Evolutionary conservation across 2,329 filamentous ascomycete species (phyloP), one percentile per base, ranked within the genome.

Genomic region (Microdochium nivale): DNA sequence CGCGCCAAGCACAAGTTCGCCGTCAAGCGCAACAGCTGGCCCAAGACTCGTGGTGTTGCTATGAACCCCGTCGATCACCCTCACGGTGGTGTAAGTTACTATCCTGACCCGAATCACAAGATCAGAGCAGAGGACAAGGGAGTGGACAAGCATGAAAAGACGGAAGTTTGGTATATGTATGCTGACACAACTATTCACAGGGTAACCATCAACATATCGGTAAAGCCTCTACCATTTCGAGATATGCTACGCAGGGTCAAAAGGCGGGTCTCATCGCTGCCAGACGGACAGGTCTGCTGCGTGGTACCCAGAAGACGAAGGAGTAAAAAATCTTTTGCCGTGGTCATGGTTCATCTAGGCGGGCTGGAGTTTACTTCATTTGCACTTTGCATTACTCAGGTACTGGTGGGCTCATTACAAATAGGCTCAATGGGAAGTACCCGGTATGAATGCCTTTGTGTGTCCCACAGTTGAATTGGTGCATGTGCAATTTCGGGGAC

Each of bases 181-280:
- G 58, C 76, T 81, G 70, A 82, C 73, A 66, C 58, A 52, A 21
- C 54, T 54, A 49, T 61, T 49, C 19, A 68, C 70, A 80, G 79
- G 92, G 94, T 96, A 97, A 99, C 86, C 94, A 99, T 79, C 94
- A 99, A 84, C 94, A 99, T 79, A 96, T 96, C 72, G 91, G 94
- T 88, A 97, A 99, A 82, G 94, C 94, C 69, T 99, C 94, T 64
- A 99, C 94, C 74, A 99, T 99, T 79, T 96, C 90, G 67, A 87
- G 94, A 76, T 96, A 95, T 81, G 94, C 94, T 69, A 87, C 86
- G 75, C 87, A 90, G 78, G 94, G 94, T 88, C 94, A 99, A 82
- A 99, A 99, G 86, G 94, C 94, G 70, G 94, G 94, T 96, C 92
- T 99, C 73, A 99, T 99, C 80, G 94, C 94, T 77, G 94, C 94